Evolutionary conservation across 306 rosid species (phyloP).

Genomic region (Herpetospermum pedunculosum): DNA sequence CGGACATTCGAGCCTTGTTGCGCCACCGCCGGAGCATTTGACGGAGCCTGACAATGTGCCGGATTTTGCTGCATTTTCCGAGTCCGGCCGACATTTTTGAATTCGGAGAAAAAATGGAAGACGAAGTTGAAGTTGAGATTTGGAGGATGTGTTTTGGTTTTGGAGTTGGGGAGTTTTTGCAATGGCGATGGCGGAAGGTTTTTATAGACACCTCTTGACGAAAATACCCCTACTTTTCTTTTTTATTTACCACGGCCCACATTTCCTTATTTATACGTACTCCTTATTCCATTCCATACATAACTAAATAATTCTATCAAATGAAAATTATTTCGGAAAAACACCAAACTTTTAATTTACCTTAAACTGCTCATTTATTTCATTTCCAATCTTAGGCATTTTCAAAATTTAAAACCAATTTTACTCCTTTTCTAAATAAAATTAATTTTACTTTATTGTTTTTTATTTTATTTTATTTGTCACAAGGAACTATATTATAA

Average conservation of each 20-base stretch:
- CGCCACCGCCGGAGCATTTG: slow-evolving; percentile 91
- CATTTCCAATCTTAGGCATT: neutral
- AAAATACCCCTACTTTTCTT: neutral
- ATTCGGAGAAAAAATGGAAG: neutral
- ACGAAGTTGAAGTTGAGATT: neutral
- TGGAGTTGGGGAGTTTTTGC: slow-evolving; percentile 1
- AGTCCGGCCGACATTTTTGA: slow-evolving; percentile 37
- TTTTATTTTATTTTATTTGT: too few relatives aligned
- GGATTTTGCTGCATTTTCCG: slow-evolving; percentile 78
- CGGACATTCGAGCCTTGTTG: slow-evolving; percentile 62
- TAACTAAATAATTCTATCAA: neutral
- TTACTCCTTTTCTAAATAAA: neutral
- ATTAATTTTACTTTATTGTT: too few relatives aligned
- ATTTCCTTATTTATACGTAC: neutral
- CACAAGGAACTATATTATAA: too few relatives aligned
- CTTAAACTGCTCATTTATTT: neutral
- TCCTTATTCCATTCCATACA: neutral
- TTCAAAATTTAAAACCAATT: too few relatives aligned
- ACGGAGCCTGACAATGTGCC: slow-evolving; percentile 81
- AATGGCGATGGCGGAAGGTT: neutral
- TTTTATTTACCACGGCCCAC: neutral
- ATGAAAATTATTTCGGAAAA: neutral
- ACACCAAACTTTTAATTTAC: neutral
- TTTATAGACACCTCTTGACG: neutral
- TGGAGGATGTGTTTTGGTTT: neutral